Evolutionary conservation across 768 basidiomycete species (phyloP), one percentile per base, ranked within the genome.

Genomic region (Amanita molliuscula): DNA sequence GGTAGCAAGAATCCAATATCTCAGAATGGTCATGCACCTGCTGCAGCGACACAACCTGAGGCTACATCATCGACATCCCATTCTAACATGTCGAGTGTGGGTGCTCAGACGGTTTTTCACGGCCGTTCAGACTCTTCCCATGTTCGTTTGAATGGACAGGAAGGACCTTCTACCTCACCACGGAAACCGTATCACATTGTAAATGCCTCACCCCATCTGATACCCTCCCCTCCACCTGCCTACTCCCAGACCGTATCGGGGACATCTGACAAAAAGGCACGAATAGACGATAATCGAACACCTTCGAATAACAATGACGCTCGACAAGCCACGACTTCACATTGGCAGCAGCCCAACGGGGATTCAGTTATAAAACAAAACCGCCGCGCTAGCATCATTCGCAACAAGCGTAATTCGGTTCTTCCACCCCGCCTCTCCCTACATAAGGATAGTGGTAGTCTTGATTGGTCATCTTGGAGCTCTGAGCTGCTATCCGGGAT

Each of bases 171-270:
- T 23, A 58, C 62, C 9, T 70, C 73, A 11, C 67, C 72, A 1
- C 63, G 65, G 46, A 60, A 73, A 43, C 55, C 66, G 15, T 72
- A 70, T 45, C 72, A 73, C 38, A 58, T 77, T 46, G 60, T 61
- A 3, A 77, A 78, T 54, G 63, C 61, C 16, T 18, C 38, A 13
- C 5, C 42, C 1, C 51, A 43, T 23, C 20, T 28, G 13, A 29
- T 44, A 8, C 9, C 43, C 31, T 47, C 51, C 8, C 51, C 51
- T 23, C 51, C 51, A 4, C 51, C 51, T n/a, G 51, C 51, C 16
- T 52, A 52, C 25, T 46, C 51, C 13, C 42, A 45, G 23, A 40
- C 35, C 13, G n/a, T 10, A 8, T 10, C 23, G 8, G 29, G 38
- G 15, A 45, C 33, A 45, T 44, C 44, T n/a, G 44, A 51, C 25